A percentile compares a stretch with the other conserved stretches of the same genome.
Evolutionary conservation across 495 filamentous ascomycete species (phyloP).

Genomic region (Aspergillus sparsus): DNA sequence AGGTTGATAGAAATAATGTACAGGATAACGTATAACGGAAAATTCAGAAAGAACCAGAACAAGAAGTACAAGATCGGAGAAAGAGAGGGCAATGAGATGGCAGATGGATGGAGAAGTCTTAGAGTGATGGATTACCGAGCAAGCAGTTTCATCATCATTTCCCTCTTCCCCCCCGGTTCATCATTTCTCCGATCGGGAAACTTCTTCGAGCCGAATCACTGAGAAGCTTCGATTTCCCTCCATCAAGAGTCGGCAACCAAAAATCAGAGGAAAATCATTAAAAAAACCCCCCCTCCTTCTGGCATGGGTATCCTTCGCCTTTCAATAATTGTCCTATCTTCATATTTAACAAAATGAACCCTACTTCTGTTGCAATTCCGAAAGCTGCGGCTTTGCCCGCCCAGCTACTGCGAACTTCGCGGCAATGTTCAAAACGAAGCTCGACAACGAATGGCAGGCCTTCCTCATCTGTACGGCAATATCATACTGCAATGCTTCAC

Average conservation of each 20-base stretch:
- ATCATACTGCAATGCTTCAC: conserved; percentile 30
- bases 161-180: conserved; percentile 19
- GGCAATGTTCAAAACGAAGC: conserved; percentile 39
- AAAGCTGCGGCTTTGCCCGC: conserved; percentile 50
- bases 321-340: conserved; percentile 5
- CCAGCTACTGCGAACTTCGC: conserved; percentile 44
- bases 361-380: conserved; percentile 44
- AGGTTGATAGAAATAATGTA: conserved; percentile 12
- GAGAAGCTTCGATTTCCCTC: conserved; percentile 39
- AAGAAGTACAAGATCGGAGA: conserved; percentile 19
- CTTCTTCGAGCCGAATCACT: conserved; percentile 33
- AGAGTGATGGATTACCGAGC: conserved; percentile 37
- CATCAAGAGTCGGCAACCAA: conserved; percentile 20
- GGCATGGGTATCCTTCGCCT: conserved; percentile 18
- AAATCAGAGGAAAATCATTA: conserved; percentile 8
- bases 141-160: conserved; percentile 38
- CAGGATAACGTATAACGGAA: conserved; percentile 7
- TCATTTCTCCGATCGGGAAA: conserved; percentile 37
- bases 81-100: conserved; percentile 17
- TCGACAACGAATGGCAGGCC: conserved; percentile 25
- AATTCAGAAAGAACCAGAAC: conserved; percentile 1
- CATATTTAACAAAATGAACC: conserved; percentile 36
- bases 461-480: conserved; percentile 31
- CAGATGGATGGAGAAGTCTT: conserved; percentile 25
- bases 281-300: neutral